Conservation (phyloP, 2,329 filamentous ascomycete genomes). For the Cercospora sp. region DNA sequence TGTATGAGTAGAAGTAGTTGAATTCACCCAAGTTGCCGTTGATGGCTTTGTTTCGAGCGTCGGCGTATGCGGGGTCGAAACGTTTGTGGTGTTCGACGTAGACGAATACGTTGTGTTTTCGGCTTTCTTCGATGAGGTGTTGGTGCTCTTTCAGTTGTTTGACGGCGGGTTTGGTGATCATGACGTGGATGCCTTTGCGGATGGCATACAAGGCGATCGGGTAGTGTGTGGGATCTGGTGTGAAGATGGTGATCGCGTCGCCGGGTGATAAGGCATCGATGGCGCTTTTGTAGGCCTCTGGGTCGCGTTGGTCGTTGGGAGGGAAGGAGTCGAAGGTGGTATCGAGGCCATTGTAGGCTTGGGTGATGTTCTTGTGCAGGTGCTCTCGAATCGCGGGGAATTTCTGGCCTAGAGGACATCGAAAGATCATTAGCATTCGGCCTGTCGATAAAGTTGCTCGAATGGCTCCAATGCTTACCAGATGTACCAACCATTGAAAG, state of each 20-base stretch:
- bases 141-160: constrained; percentile 81
- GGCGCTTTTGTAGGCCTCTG: constrained; percentile 82
- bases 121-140: constrained; percentile 69
- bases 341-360: constrained; percentile 79
- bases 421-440: neutral
- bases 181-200: constrained; percentile 80
- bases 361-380: constrained; percentile 81
- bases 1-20: constrained; percentile 98
- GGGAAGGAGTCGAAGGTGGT: constrained; percentile 82
- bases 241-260: constrained; percentile 94
- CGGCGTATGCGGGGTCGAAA: constrained; percentile 88
- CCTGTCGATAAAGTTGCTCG: neutral
- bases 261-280: constrained; percentile 81
- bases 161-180: constrained; percentile 92
- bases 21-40: constrained; percentile 74
- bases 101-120: constrained; percentile 78
- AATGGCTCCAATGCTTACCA: constrained; percentile 2
- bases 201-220: constrained; percentile 92
- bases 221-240: constrained; percentile 88
- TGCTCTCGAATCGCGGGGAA: constrained; percentile 90
- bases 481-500: constrained; percentile 89
- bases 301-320: constrained; percentile 69
- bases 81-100: constrained; percentile 97
- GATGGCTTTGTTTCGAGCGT: constrained; percentile 75
- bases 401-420: constrained; percentile 63